Conservation (phyloP, 257 asterid species). For the Solanum bukasovii region DNA sequence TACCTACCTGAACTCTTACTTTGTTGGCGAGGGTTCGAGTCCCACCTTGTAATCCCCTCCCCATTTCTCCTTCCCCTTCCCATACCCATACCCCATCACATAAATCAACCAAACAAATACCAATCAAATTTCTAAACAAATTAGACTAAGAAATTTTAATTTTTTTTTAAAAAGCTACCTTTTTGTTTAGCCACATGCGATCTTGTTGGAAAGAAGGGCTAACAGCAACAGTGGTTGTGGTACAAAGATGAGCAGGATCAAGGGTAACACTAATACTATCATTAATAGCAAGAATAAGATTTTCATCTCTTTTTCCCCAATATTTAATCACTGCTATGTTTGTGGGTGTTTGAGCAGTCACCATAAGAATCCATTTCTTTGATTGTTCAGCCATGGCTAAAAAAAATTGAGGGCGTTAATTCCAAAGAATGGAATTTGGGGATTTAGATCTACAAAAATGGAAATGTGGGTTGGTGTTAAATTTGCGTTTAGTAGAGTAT, state of each 20-base stretch:
- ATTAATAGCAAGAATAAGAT: slow-evolving; percentile 71
- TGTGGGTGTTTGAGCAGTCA: slow-evolving; percentile 93
- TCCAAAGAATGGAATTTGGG: background rate
- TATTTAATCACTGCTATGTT: slow-evolving; percentile 94
- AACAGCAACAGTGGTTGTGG: slow-evolving; percentile 97
- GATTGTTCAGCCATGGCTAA: slow-evolving; percentile 21
- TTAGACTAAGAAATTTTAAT: background rate
- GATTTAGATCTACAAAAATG: background rate
- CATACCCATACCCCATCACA: background rate
- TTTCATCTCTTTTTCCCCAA: slow-evolving; percentile 94
- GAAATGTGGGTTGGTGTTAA: background rate
- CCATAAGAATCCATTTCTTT: slow-evolving; percentile 57
- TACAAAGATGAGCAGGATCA: slow-evolving; percentile 92
- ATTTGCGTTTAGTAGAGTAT: background rate
- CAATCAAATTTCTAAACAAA: background rate
- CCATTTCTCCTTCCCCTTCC: background rate
- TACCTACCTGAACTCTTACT: background rate
- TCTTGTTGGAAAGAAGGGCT: slow-evolving; percentile 64
- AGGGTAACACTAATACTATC: slow-evolving; percentile 96
- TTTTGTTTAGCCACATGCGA: slow-evolving; percentile 94
- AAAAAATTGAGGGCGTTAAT: background rate
- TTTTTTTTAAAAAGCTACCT: slow-evolving; percentile 26
- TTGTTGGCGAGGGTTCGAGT: background rate
- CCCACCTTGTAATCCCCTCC: background rate
- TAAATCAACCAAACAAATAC: background rate